These are phyloP conservation scores for Beverwykella pulmonaria DNA, from an alignment of 495 filamentous ascomycete species.

Conservation along the genomic window DNA sequence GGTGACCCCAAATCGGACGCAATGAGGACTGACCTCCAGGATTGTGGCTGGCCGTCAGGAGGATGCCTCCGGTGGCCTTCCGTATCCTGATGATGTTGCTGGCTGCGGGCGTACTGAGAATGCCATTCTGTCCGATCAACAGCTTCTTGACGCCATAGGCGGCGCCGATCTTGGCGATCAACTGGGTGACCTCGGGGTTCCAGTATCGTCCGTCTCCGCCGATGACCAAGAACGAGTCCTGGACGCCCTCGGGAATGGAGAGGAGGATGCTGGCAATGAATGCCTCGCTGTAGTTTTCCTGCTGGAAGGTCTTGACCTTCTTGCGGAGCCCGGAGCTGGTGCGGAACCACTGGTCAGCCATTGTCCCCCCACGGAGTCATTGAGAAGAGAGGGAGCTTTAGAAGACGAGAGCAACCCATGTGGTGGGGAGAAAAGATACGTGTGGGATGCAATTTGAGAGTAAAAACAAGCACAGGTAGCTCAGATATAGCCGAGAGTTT, in stretches of 20 bases:
- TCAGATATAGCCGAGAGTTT: constrained; percentile 29
- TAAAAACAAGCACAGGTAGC: constrained; percentile 38
- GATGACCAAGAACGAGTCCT: constrained; percentile 90
- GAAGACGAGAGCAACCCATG: constrained; percentile 15
- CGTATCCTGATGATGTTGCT: constrained; percentile 92
- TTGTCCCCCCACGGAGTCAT: constrained; percentile 20
- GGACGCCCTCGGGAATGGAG: constrained; percentile 90
- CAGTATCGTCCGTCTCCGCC: constrained; percentile 96
- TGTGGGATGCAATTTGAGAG: constrained; percentile 16
- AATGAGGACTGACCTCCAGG: constrained; percentile 70
- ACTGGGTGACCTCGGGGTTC: constrained; percentile 92
- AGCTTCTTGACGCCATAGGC: constrained; percentile 99
- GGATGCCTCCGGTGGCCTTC: constrained; percentile 92
- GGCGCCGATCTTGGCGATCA: constrained; percentile 95
- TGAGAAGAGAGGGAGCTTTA: constrained; percentile 9
- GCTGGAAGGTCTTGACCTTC: constrained; percentile 97
- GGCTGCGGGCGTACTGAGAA: constrained; percentile 92
- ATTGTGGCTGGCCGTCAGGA: constrained; percentile 97
- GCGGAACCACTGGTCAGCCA: constrained; percentile 39
- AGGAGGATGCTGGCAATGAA: constrained; percentile 92
- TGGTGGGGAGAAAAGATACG: constrained; percentile 3
- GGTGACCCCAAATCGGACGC: background rate
- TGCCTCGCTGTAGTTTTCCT: constrained; percentile 91
- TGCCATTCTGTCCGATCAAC: constrained; percentile 91
- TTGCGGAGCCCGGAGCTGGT: constrained; percentile 93